Evolutionary conservation across 2,329 filamentous ascomycete species (phyloP).

Genomic region (Epichloe aotearoae): DNA sequence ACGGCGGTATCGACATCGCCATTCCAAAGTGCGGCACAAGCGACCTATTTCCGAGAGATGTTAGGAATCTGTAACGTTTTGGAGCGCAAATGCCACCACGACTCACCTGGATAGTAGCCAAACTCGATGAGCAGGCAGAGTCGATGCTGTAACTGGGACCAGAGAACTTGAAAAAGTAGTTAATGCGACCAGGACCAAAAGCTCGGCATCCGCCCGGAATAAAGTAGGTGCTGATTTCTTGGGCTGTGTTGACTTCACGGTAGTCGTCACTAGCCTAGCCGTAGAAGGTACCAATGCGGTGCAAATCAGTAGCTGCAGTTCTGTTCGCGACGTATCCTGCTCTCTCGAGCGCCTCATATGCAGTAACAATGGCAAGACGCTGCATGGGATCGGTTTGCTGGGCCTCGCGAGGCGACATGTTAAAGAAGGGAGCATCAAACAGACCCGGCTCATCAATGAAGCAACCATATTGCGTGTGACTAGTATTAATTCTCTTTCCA

Average conservation of each 20-base stretch:
- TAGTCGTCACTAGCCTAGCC: neutral
- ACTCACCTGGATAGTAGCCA: conserved; percentile 38
- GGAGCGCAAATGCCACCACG: too few relatives aligned
- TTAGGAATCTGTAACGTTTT: too few relatives aligned
- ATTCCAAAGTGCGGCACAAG: conserved; percentile 4
- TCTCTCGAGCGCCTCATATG: conserved; percentile 71
- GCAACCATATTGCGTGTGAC: conserved; percentile 35
- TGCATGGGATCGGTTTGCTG: conserved; percentile 65
- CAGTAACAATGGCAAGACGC: conserved; percentile 57
- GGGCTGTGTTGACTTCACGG: conserved; percentile 71
- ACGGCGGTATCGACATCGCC: conserved; percentile 4
- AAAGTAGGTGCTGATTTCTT: conserved; percentile 55
- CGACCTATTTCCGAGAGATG: conserved; percentile 12
- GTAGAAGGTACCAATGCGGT: too few relatives aligned
- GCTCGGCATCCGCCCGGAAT: conserved; percentile 54
- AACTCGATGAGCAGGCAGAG: conserved; percentile 63
- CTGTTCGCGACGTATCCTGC: conserved; percentile 17
- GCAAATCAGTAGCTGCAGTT: too few relatives aligned
- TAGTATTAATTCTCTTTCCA: too few relatives aligned
- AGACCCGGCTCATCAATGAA: conserved; percentile 56
- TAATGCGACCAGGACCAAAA: conserved; percentile 54
- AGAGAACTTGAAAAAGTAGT: conserved; percentile 62
- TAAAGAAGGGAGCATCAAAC: conserved; percentile 71
- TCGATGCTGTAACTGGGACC: conserved; percentile 62
- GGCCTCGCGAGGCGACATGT: conserved; percentile 70